Base-by-base conservation (phyloP, 176 grass and related monocot species). In the Tillandsia leiboldiana region DNA sequence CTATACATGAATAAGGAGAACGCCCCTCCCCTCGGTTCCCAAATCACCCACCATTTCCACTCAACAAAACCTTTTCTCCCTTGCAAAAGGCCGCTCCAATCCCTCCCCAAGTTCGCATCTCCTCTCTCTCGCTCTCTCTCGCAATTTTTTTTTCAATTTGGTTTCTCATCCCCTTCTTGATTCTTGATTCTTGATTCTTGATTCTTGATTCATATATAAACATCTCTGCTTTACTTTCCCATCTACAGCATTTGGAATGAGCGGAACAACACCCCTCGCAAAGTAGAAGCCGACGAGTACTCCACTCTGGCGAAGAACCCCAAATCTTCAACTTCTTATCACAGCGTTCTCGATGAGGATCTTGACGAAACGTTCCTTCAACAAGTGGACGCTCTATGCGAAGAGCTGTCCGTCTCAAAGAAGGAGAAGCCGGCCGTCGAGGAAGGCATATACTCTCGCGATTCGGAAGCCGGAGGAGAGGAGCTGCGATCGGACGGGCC, bases 301-400 rank as follows among this genome's bases (percentile, higher is more conserved):
- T 51, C 22, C 33, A 72, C 57, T 62, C 76, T 67, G 49, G 50
- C 64, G 66, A 70, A 72, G 23, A 18, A 42, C 33, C 69, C 58
- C 12, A 48, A 12, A 42, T 63, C 53, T 52, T 51, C 18, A 1
- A 51, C 5, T 17, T 49, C 22, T 49, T 42, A 65, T 54, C 69
- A 13, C 53, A 51, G 52, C 15, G 68, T 70, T 72, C 67, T 79
- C 47, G 76, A 79, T 52, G 76, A 72, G 63, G 76, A 12, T 71
- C 76, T 87, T 3, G 83, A 83, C 22, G 83, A 90, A 70, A 79
- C 78, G 49, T 81, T 85, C 74, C 64, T 78, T 73, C 78, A 48
- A 54, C 75, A 84, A 65, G 76, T 83, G 48, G 83, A 89, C 69
- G 76, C 76, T 12, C 78, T 92, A 28, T 74, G 63, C 4, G 57